phyloP scores from a whole-genome alignment of 1,139 yeast species.

The Protomyces gravidus region DNA sequence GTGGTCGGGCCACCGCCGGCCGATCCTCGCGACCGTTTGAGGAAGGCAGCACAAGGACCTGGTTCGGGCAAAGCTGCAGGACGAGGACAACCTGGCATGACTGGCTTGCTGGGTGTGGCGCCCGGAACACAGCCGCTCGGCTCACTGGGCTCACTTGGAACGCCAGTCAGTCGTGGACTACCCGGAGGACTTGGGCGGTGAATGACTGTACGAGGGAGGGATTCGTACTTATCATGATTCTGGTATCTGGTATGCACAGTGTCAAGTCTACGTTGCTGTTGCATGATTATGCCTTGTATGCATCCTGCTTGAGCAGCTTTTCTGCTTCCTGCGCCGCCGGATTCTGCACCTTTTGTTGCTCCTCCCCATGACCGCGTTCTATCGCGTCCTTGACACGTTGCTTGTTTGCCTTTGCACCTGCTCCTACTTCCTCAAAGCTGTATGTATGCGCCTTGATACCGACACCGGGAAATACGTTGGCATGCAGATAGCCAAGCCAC shows the following conservation, averaged over 20 bases:
- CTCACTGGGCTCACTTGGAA: not conserved
- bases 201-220: too few relatives aligned
- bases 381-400: not conserved
- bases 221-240: too few relatives aligned
- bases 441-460: constrained; percentile 62
- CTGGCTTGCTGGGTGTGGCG: not conserved
- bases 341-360: not conserved
- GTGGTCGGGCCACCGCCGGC: constrained; percentile 74
- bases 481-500: constrained; percentile 73
- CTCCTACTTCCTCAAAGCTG: constrained; percentile 21
- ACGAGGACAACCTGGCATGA: constrained; percentile 33
- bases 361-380: not conserved
- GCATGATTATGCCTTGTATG: not conserved
- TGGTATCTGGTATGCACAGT: too few relatives aligned
- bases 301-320: not conserved
- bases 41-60: constrained; percentile 46
- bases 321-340: not conserved
- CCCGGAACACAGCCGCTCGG: not conserved
- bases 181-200: not conserved
- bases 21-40: constrained; percentile 47
- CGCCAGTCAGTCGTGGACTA: not conserved
- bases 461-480: constrained; percentile 75
- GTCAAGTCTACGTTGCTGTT: too few relatives aligned
- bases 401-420: constrained; percentile 6
- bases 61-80: constrained; percentile 49